Percentiles rank a stretch among this genome's conserved stretches.
Evolutionary conservation across 169 alveolate genomes (phyloP).

Genomic region (Eimeria falciformis): DNA sequence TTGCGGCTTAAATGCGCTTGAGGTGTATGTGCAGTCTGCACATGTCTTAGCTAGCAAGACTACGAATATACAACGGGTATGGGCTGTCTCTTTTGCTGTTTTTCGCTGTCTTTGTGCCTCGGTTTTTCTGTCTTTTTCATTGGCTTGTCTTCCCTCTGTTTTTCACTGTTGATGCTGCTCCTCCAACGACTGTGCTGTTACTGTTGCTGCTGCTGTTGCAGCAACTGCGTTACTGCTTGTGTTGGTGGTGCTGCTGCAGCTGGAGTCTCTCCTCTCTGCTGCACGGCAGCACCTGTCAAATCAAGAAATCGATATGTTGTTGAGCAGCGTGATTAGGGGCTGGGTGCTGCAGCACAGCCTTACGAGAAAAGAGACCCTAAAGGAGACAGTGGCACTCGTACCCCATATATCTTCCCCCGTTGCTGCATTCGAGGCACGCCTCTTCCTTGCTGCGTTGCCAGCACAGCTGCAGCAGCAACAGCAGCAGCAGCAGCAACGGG

Average conservation of each 20-base stretch:
- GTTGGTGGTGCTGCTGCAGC: not conserved
- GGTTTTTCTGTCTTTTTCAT: not conserved
- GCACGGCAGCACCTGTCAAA: conserved; percentile 42
- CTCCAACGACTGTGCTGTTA: not conserved
- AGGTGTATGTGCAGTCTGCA: conserved; percentile 69
- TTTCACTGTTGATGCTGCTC: not conserved
- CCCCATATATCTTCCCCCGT: not conserved
- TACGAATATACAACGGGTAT: not conserved
- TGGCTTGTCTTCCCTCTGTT: not conserved
- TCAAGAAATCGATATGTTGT: not conserved
- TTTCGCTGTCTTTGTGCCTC: not conserved
- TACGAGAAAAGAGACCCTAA: not conserved
- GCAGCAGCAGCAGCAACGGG: conserved; percentile 9
- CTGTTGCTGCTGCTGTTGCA: not conserved
- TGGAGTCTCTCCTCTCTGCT: not conserved
- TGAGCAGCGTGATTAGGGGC: conserved; percentile 30
- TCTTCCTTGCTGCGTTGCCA: not conserved
- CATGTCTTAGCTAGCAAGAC: conserved; percentile 63
- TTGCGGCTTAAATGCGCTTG: conserved; percentile 50
- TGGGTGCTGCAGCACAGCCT: conserved; percentile 28
- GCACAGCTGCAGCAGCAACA: conserved; percentile 13
- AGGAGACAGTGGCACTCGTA: not conserved
- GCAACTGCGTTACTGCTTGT: not conserved
- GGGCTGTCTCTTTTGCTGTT: not conserved
- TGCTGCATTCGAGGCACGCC: not conserved